phyloP scores from a whole-genome alignment of 768 basidiomycete genomes.

The Botryobasidium botryosum region DNA sequence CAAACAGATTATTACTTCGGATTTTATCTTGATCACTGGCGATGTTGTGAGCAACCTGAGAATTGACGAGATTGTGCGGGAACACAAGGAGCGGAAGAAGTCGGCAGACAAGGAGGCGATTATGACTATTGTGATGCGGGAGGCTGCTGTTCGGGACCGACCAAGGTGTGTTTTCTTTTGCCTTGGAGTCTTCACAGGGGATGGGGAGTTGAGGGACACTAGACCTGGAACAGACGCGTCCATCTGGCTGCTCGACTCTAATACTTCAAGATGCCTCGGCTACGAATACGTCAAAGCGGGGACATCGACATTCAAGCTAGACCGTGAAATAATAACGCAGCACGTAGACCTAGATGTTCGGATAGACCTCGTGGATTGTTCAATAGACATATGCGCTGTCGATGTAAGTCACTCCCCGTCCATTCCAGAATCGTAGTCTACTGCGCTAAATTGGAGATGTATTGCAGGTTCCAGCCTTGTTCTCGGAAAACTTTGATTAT shows the following conservation, averaged over 20 bases:
- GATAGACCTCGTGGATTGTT: constrained; percentile 75
- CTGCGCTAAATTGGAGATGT: constrained; percentile 1
- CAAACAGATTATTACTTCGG: constrained; percentile 73
- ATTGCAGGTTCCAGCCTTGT: constrained; percentile 77
- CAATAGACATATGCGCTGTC: constrained; percentile 85
- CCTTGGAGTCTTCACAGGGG: neutral
- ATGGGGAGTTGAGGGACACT: neutral
- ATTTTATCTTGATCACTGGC: constrained; percentile 82
- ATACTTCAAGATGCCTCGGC: constrained; percentile 67
- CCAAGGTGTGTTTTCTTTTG: constrained; percentile 41
- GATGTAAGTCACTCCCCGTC: constrained; percentile 37
- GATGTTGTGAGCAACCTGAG: constrained; percentile 88
- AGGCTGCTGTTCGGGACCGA: constrained; percentile 34
- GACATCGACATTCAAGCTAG: constrained; percentile 42
- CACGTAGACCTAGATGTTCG: constrained; percentile 76
- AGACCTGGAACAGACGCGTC: constrained; percentile 60
- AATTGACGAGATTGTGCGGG: constrained; percentile 75
- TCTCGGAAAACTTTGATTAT: constrained; percentile 98
- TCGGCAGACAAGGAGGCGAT: constrained; percentile 84
- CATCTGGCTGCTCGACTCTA: constrained; percentile 59
- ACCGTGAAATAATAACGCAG: constrained; percentile 53
- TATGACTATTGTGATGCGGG: constrained; percentile 91
- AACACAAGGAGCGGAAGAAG: constrained; percentile 75
- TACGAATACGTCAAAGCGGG: constrained; percentile 61
- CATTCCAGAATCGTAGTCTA: constrained; percentile 2